Evolutionary conservation across 352 stramenopile species (phyloP), one percentile per base, ranked within the genome.

Genomic region (Thraustotheca clavata): DNA sequence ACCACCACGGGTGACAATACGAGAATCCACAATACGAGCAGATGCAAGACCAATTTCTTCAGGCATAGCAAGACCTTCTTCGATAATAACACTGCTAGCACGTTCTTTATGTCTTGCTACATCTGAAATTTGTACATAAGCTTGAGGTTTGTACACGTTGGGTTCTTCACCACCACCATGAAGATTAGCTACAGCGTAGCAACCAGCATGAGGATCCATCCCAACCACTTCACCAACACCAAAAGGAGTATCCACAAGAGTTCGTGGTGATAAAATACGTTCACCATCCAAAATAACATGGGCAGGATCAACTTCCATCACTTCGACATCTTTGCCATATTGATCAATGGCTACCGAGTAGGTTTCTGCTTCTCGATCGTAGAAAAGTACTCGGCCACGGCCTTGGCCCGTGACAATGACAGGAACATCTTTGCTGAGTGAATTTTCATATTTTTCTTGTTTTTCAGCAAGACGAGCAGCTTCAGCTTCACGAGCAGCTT

Each of bases 131-230:
- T 94, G 85, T 22, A 94, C 75, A 38, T 91, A 94, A 24, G 85
- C 85, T 49, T 92, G 63, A 31, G 57, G 38, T 20, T 40, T 26
- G 3, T 43, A 36, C 20, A 29, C 43, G 11, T 65, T 43, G 68
- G 89, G 87, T 67, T 90, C 79, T 67, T 91, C 80, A 62, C 80
- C 79, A 26, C 82, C 69, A 0, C 78, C 80, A 48, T 82, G 79
- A 43, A 94, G 67, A 69, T 94, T 91, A 68, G 91, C 89, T 59
- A 94, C 82, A 22, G 85, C 85, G 73, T 94, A 94, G 73, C 85
- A 94, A 54, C 85, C 85, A n/a, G 92, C 79, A 60, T 94, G 85
- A 24, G 85, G 85, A 67, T 94, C 85, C 26, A 94, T 71, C 16
- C 85, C 85, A 4, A 94, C 80, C 16, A 94, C 74, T 60, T 94